Evolutionary conservation across 148 eudicot genomes (phyloP), one percentile per base, ranked within the genome.

Genomic region (Amaranthus cruentus): DNA sequence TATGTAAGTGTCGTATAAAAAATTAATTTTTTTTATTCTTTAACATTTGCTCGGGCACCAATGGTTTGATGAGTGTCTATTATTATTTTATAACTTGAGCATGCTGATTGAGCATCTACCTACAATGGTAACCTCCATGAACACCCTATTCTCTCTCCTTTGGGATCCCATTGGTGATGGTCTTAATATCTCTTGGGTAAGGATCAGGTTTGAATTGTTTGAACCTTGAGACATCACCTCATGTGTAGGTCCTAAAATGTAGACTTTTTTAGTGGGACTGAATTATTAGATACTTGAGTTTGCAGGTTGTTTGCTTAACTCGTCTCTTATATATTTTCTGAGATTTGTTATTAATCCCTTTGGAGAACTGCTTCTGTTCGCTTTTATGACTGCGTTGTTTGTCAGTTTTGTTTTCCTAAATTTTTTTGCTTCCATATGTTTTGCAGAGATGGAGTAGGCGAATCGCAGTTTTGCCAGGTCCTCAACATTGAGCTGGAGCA

Each of bases 371-470:
- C 4, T 15, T 44, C 47, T 63, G n/a, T 74, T 18, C 12, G 7
- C 47, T 47, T 70, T 4, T 6, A 46, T 46, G 3, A 4, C 54
- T 14, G 28, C 5, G 3, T 15, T 59, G 38, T 5, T 62, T 43
- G 61, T 75, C n/a, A 46, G 57, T 5, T 55, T 10, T 61, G 46
- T 46, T 28, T 18, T 48, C 59, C 8, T 28, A 28, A 28, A 53
- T 55, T 48, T 53, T 12, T 56, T 54, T 57, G 64, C 75, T 64
- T 69, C 10, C 54, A 21, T 79, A 66, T 50, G 63, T 61, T 58
- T 73, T 64, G 51, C 66, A 95, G 98, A 87, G 97, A 95, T 81
- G 98, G 98, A 46, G 93, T 95, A 53, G 82, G 97, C 63, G 93
- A 90, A 76, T 83, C 91, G 48, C 97, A 95, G 69, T 95, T 95